Evolutionary conservation across 1,284 basidiomycete species (phyloP), one percentile per base, ranked within the genome.

Genomic region (Marasmius sp.): DNA sequence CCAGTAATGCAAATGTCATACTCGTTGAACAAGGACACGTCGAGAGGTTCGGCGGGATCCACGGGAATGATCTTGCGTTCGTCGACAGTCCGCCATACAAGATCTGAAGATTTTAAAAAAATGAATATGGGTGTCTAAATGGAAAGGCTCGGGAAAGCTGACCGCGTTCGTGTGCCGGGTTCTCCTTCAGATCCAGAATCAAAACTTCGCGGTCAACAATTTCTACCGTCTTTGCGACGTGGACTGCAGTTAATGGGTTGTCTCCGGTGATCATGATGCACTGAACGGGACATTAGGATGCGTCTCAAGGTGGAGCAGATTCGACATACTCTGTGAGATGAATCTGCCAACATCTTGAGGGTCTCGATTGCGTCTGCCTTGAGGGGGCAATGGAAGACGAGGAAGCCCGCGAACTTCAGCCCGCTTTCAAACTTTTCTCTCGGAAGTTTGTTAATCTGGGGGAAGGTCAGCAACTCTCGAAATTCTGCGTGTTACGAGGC

Each of bases 181-280:
- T 90, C 71, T 98, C 95, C 67, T 86, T 89, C 59, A 95, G 72
- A 73, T 98, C 96, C 27, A 98, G 80, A 64, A 98, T 97, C 57
- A 97, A 84, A 2, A 89, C 93, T 10, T 97, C 93, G 38, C 95
- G 88, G 71, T 98, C 95, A 11, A 98, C 91, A 67, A 98, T 98
- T 70, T 98, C 95, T 8, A 98, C 96, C 70, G 96, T 94, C 38
- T 85, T 85, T 20, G 96, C 95, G 49, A 98, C 95, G 73, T 98
- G 95, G 0, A 93, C 89, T 16, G 95, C 95, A 0, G 96, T 98
- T 60, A 98, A 79, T 14, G 95, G 96, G 74, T 98, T 98, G 75
- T 98, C 95, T 50, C 95, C 95, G 52, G 95, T 98, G 66, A 98
- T 98, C 95, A 98, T 98, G 64, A 98, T 84, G 73, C 96, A 97